Conservation (phyloP, 352 stramenopile species). For the Phytopythium ostracodes region DNA sequence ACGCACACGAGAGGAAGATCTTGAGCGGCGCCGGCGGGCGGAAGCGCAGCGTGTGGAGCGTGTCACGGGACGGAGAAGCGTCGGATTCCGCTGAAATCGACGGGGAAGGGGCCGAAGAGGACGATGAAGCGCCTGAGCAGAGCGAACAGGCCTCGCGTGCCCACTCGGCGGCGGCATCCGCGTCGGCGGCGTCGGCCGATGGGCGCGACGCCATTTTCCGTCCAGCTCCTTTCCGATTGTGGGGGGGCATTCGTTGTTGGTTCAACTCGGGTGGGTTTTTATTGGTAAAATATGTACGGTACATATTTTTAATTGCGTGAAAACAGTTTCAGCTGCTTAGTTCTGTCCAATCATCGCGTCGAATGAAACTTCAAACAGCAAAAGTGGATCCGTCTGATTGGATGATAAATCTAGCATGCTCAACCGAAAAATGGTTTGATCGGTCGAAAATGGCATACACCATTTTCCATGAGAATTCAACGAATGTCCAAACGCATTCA, state of each 20-base stretch:
- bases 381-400: no score
- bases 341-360: neutral
- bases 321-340: no score
- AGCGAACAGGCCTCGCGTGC: slow-evolving; percentile 3
- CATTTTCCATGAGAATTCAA: no score
- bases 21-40: slow-evolving; percentile 44
- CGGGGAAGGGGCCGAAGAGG: neutral
- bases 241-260: neutral
- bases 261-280: neutral
- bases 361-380: neutral
- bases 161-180: neutral
- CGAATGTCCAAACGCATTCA: no score
- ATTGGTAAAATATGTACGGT: neutral
- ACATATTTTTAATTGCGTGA: no score
- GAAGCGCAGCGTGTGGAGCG: slow-evolving; percentile 29
- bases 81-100: neutral
- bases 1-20: slow-evolving; percentile 73
- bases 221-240: no score
- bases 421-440: no score
- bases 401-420: no score
- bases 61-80: neutral
- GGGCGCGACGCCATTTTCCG: neutral
- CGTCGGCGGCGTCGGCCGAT: neutral
- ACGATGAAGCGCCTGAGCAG: neutral
- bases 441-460: no score